Evolutionary conservation across 495 filamentous ascomycete species (phyloP).

Genomic region (Sordaria brevicollis): DNA sequence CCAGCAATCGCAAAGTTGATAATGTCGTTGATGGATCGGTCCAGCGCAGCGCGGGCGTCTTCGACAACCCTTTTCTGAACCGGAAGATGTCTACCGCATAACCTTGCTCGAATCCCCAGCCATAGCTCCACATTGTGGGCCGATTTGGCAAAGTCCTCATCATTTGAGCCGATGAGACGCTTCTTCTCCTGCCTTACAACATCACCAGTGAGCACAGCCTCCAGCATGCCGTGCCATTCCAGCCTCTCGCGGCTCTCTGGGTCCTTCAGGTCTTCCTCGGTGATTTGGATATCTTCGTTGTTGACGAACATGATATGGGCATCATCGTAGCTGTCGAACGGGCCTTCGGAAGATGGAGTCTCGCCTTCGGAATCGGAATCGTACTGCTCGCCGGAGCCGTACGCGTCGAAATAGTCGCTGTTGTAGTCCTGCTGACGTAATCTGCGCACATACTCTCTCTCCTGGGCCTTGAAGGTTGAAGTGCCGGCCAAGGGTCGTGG

Average conservation of each 20-base stretch:
- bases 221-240: constrained; percentile 97
- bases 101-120: constrained; percentile 73
- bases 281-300: constrained; percentile 76
- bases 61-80: constrained; percentile 77
- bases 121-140: constrained; percentile 77
- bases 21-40: constrained; percentile 69
- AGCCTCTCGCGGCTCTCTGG: constrained; percentile 81
- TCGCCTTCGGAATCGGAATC: constrained; percentile 80
- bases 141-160: constrained; percentile 58
- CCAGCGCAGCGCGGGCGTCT: constrained; percentile 59
- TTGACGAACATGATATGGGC: constrained; percentile 84
- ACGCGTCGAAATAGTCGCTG: constrained; percentile 68
- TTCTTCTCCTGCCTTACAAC: constrained; percentile 98
- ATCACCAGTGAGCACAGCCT: constrained; percentile 89
- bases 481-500: constrained; percentile 60
- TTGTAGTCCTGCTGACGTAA: constrained; percentile 48
- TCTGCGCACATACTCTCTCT: constrained; percentile 38
- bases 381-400: constrained; percentile 53
- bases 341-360: constrained; percentile 74
- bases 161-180: constrained; percentile 72
- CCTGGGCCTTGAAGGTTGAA: constrained; percentile 47
- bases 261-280: constrained; percentile 78
- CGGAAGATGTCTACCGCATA: constrained; percentile 72
- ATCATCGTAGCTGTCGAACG: constrained; percentile 78
- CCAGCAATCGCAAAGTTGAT: constrained; percentile 90